These are phyloP conservation scores for Cymbidium sinense DNA, from an alignment of 106 monocot species.

Conservation along the genomic window DNA sequence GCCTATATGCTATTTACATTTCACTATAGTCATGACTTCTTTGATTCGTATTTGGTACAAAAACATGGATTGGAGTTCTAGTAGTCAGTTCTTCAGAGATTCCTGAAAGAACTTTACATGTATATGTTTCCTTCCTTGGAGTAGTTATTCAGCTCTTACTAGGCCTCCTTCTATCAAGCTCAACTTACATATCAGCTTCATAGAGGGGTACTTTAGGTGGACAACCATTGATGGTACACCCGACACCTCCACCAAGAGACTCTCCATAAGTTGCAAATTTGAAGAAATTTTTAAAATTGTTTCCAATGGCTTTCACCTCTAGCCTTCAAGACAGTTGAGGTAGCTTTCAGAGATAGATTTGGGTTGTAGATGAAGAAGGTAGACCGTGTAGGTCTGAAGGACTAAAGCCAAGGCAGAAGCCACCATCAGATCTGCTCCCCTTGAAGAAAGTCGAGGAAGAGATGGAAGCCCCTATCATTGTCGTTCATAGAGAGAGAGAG, in stretches of 20 bases:
- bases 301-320: slow-evolving; percentile 84
- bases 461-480: too few species aligned
- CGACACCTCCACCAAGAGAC: slow-evolving; percentile 94
- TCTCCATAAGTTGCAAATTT: slow-evolving; percentile 83
- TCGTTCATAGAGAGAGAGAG: too few species aligned
- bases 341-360: too few species aligned
- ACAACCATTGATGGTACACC: slow-evolving; percentile 86
- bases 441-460: too few species aligned
- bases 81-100: slow-evolving; percentile 67
- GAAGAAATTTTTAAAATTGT: slow-evolving; percentile 61
- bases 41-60: slow-evolving; percentile 97
- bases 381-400: too few species aligned
- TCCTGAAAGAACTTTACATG: too few species aligned
- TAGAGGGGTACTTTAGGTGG: slow-evolving; percentile 72
- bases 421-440: too few species aligned
- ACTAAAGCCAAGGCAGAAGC: too few species aligned
- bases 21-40: too few species aligned
- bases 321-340: slow-evolving; percentile 1
- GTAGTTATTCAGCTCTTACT: slow-evolving; percentile 92
- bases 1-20: too few species aligned
- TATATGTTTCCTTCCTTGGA: too few species aligned
- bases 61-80: slow-evolving; percentile 83
- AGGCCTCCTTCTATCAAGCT: slow-evolving; percentile 96
- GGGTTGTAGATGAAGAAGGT: too few species aligned
- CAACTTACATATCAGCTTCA: slow-evolving; percentile 79